Evolutionary conservation across 352 stramenopile genomes (phyloP), one percentile per base, ranked within the genome.

Genomic region (Globisporangium megalacanthum): DNA sequence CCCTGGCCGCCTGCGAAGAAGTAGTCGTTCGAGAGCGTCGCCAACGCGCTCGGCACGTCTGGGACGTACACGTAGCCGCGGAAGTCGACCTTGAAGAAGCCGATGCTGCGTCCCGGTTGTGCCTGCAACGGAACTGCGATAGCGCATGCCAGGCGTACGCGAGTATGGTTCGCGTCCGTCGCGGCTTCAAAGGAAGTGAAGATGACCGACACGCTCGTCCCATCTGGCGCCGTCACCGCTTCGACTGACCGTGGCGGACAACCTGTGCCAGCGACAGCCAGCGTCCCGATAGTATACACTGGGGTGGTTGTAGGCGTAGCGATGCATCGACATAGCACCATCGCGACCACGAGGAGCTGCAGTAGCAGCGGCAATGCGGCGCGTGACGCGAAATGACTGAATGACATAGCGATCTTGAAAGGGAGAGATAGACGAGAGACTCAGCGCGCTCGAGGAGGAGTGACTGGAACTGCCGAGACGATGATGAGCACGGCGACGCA

Each of bases 71-170:
- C 69, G 48, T 64, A 65, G 2, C 69, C 69, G 17, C 69, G 69
- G 41, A 64, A 77, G 48, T 77, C 69, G 25, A 74, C 63, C 49
- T 68, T 54, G 55, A 70, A 77, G 35, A 77, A 58, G 7, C 69
- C 69, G 20, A 77, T 61, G 9, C 59, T 62, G 29, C 60, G 53
- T 1, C 51, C 58, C 13, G 45, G 51, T 7, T 35, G 37, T n/a
- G 51, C 62, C n/a, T 70, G 20, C 6, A 77, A 51, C 1, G 66
- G 69, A 15, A 77, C 19, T 0, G 57, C 66, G 20, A 77, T 49
- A 20, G 58, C 62, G 57, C 69, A 77, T 25, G 69, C 52, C 22
- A 20, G 13, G 22, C 61, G 61, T 14, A 46, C 42, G 29, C 55
- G 61, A 10, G 49, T 49, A 15, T 6, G 51, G 11, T 29, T 35